A percentile compares a stretch with the other conserved stretches of the same genome.
phyloP scores from a whole-genome alignment of 1,284 basidiomycete species.

The Heterobasidion annosum region DNA sequence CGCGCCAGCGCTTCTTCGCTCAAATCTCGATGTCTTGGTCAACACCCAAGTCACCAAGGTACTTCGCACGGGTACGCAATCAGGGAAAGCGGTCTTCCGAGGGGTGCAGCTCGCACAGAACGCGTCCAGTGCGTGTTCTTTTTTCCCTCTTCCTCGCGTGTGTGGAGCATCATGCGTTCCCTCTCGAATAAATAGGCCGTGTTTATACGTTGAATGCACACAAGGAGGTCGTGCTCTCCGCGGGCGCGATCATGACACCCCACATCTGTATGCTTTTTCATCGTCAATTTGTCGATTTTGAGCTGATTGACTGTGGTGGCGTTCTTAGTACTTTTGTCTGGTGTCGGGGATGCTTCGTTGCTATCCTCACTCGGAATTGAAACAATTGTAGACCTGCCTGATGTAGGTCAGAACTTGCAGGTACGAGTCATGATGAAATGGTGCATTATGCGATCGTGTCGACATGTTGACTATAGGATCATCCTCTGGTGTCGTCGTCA shows the following conservation, averaged over 20 bases:
- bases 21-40: slow-evolving; percentile 33
- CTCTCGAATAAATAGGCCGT: slow-evolving; percentile 6
- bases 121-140: slow-evolving; percentile 9
- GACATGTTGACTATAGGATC: slow-evolving; percentile 15
- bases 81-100: slow-evolving; percentile 16
- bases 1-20: slow-evolving; percentile 18
- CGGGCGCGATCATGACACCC: slow-evolving; percentile 29
- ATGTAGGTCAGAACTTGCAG: slow-evolving; percentile 28
- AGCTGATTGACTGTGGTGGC: not conserved
- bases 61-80: slow-evolving; percentile 17
- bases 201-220: slow-evolving; percentile 14
- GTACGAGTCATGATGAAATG: slow-evolving; percentile 16
- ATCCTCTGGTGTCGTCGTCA: slow-evolving; percentile 12
- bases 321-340: slow-evolving; percentile 27
- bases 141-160: not conserved
- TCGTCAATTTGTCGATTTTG: not conserved
- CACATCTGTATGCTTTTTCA: slow-evolving; percentile 14
- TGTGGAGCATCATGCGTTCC: not conserved
- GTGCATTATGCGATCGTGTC: not conserved
- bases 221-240: slow-evolving; percentile 22
- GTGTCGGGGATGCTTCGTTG: slow-evolving; percentile 25
- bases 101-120: slow-evolving; percentile 22
- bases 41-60: slow-evolving; percentile 31
- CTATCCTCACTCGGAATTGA: slow-evolving; percentile 22
- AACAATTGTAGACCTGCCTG: slow-evolving; percentile 20